Conservation (phyloP, 2,329 filamentous ascomycete genomes). For the Claviceps humidiphila region DNA sequence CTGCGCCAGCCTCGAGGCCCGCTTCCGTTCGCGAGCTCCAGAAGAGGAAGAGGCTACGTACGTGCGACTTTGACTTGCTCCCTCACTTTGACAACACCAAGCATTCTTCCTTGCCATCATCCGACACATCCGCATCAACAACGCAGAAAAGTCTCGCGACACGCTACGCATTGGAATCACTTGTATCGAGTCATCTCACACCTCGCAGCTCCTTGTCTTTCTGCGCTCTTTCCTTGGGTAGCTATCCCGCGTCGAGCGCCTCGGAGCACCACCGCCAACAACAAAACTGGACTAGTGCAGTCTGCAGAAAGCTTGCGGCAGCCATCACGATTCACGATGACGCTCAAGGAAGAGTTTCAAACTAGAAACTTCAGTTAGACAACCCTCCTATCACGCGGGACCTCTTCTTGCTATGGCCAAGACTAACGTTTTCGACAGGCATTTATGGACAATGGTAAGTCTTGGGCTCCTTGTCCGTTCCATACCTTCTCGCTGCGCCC, state of each 20-base stretch:
- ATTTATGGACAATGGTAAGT: conserved; percentile 67
- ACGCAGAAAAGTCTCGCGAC: conserved; percentile 7
- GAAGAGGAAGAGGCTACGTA: conserved; percentile 19
- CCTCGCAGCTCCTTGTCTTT: not conserved
- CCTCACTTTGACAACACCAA: conserved; percentile 14
- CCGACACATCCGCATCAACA: conserved; percentile 11
- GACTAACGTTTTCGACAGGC: conserved; percentile 29
- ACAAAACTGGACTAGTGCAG: not conserved
- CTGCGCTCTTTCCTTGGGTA: not conserved
- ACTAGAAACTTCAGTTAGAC: conserved; percentile 62
- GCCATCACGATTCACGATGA: conserved; percentile 50
- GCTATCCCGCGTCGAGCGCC: conserved; percentile 1
- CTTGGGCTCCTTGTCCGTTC: not conserved
- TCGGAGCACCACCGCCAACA: not conserved
- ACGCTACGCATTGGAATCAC: not conserved
- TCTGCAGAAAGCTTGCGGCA: not conserved
- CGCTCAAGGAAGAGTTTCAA: conserved; percentile 58
- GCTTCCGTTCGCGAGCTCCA: not conserved
- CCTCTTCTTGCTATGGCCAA: not conserved
- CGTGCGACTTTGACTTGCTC: conserved; percentile 6
- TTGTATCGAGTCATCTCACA: not conserved
- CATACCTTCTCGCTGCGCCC: not conserved
- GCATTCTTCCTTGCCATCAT: conserved; percentile 6
- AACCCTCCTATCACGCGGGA: not conserved
- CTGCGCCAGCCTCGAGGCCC: conserved; percentile 8